Base-by-base conservation (phyloP, 192 early-diverging fungal species). In the Bifiguratus adelaidae region DNA sequence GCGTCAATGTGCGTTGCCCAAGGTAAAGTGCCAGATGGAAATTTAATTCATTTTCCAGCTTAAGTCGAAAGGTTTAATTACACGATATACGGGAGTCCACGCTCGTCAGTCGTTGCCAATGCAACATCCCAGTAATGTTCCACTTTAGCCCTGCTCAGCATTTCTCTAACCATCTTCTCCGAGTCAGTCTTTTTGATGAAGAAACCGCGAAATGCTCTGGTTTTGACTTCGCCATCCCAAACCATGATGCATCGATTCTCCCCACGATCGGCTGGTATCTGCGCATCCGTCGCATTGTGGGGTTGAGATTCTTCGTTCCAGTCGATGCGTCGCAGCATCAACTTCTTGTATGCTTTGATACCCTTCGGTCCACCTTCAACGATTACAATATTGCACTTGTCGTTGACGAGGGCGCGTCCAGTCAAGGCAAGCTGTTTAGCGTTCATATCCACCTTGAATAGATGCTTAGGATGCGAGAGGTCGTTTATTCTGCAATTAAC, bases 291-390 rank as follows among this genome's bases (percentile, higher is more conserved):
- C 23, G 40, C 56, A n/a, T 48, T 57, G n/a, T 68, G 57, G 8
- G 65, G 53, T 12, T 66, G 52, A 45, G 71, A 70, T 30, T 65
- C 54, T 34, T 76, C 78, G 23, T 70, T 67, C 96, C 96, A 99
- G 58, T 97, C 81, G 52, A 99, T 97, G 15, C 96, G 75, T 22
- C 87, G 62, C 9, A 96, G 71, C 96, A 99, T 92, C 18, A 99
- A 68, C 51, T 94, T 92, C 61, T 95, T 99, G 72, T 92, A 99
- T 25, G 79, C 74, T 50, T 88, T 88, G 52, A 96, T 72, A 1
- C 74, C 78, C 55, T 94, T 90, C 9, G 79, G 82, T 3, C 92
- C 86, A 1, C 96, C 96, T 65, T 99, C 96, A 3, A 93, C 93
- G 34, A 94, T 65, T 3, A 99, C 88, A 37, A 96, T 44, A 50